Conservation (phyloP, 805 yeast genomes). For the Suhomyces faveliae region DNA sequence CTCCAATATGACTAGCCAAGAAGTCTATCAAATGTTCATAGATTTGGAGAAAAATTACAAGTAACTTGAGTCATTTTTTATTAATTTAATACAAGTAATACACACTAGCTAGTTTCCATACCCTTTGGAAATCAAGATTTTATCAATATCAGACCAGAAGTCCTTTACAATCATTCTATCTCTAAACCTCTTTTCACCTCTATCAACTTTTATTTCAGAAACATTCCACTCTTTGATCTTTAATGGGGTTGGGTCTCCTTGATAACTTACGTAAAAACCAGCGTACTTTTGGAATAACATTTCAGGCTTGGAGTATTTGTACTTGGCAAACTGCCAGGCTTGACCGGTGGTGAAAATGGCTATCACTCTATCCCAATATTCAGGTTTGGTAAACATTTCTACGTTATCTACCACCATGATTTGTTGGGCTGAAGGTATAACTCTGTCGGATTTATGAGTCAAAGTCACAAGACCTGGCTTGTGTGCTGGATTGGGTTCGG, state of each 20-base stretch:
- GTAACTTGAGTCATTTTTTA: background rate
- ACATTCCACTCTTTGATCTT: conserved; percentile 88
- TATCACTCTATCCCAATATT: conserved; percentile 96
- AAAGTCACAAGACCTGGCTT: conserved; percentile 48
- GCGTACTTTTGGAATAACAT: conserved; percentile 76
- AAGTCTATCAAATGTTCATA: conserved; percentile 53
- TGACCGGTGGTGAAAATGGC: conserved; percentile 97
- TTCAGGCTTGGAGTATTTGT: conserved; percentile 80
- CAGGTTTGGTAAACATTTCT: conserved; percentile 81
- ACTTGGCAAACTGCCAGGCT: conserved; percentile 91
- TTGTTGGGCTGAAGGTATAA: conserved; percentile 52
- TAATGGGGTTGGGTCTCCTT: conserved; percentile 76
- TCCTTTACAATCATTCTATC: conserved; percentile 84
- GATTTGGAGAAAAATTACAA: conserved; percentile 52
- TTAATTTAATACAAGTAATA: conserved; percentile 1
- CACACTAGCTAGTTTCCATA: conserved; percentile 26
- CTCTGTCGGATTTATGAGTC: conserved; percentile 52
- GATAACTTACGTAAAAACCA: conserved; percentile 76
- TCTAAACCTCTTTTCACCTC: conserved; percentile 73
- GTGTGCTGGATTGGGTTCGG: conserved; percentile 47
- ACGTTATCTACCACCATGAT: conserved; percentile 86
- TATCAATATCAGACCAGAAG: conserved; percentile 84
- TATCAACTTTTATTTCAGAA: conserved; percentile 70
- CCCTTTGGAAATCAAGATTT: conserved; percentile 67
- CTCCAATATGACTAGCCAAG: conserved; percentile 45